A percentile compares a stretch with the other conserved stretches of the same genome.
phyloP scores from a whole-genome alignment of 1,284 basidiomycete genomes.

The Irpex rosettiformis region DNA sequence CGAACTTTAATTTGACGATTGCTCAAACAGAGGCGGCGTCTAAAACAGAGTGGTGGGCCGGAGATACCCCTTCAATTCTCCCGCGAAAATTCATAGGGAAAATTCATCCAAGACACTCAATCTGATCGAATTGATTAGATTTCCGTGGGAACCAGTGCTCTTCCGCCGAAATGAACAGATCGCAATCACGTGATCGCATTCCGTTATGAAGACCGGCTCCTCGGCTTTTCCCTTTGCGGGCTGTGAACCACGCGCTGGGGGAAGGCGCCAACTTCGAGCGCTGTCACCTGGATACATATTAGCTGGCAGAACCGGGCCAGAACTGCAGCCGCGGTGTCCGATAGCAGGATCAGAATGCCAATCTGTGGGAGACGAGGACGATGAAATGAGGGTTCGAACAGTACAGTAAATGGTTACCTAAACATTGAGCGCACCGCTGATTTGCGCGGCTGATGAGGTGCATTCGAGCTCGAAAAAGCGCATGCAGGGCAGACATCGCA shows the following conservation, averaged over 20 bases:
- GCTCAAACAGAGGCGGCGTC: background rate
- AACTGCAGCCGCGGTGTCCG: too few relatives aligned
- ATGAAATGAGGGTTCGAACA: background rate
- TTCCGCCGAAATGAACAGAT: slow-evolving; percentile 1
- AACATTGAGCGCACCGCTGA: background rate
- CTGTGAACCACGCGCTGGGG: too few relatives aligned
- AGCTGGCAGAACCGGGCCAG: too few relatives aligned
- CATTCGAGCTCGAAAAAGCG: background rate
- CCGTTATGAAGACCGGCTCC: background rate
- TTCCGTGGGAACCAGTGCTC: slow-evolving; percentile 18
- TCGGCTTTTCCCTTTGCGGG: background rate
- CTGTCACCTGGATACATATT: too few relatives aligned
- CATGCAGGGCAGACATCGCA: too few relatives aligned
- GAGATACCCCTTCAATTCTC: slow-evolving; percentile 19
- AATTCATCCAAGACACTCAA: slow-evolving; percentile 21
- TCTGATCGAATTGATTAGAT: slow-evolving; percentile 26
- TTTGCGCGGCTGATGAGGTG: background rate
- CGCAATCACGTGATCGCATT: background rate
- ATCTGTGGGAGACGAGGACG: background rate
- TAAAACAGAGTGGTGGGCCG: background rate
- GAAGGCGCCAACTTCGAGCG: too few relatives aligned
- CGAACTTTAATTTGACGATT: background rate
- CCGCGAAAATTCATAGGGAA: slow-evolving; percentile 24
- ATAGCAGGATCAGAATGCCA: background rate
- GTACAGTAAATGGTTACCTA: background rate